Evolutionary conservation across 257 asterid species (phyloP), one percentile per base, ranked within the genome.

Genomic region (Nicotiana paniculata): DNA sequence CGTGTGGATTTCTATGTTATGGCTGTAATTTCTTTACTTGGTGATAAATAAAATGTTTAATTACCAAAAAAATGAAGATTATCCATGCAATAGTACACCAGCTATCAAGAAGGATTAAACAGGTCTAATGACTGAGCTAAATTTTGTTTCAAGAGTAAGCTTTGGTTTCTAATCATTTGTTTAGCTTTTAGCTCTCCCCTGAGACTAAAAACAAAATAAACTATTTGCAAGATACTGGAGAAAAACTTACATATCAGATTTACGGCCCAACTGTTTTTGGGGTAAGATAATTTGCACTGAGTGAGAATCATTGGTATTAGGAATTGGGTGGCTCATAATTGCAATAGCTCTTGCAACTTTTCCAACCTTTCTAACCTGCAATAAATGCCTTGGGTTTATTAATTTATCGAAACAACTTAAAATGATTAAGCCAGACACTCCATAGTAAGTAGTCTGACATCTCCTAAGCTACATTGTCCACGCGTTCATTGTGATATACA

Each of bases 321-420:
- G 98, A 82, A 94, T 92, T 9, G 98, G 97, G 83, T 94, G 97
- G 91, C 98, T 94, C 98, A 94, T 92, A 75, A 94, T 94, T 84
- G 90, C 97, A 74, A 94, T 92, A 76, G 97, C 98, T 90, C 97
- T 90, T 75, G 97, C 92, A 39, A 93, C 98, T 85, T 90, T 93
- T 81, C 98, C 96, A 66, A 93, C 94, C 89, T 90, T 93, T 86
- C 91, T 87, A 58, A 87, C 93, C 98, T 93, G 90, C 63, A 81
- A 72, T 43, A 69, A 15, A 16, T 70, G 43, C 53, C 59, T 78
- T 65, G 65, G 46, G 66, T 72, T 10, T 33, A 54, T 82, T 21
- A 81, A 39, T 26, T 21, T 39, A 17, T 48, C 32, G 21, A 82
- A 69, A 55, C 21, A 65, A 80, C 58, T 28, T 48, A 43, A 39